A percentile compares a stretch with the other conserved stretches of the same genome.
These are phyloP conservation scores for Apiospora sp. DNA, from an alignment of 2,329 filamentous ascomycete genomes.

Conservation along the genomic window DNA sequence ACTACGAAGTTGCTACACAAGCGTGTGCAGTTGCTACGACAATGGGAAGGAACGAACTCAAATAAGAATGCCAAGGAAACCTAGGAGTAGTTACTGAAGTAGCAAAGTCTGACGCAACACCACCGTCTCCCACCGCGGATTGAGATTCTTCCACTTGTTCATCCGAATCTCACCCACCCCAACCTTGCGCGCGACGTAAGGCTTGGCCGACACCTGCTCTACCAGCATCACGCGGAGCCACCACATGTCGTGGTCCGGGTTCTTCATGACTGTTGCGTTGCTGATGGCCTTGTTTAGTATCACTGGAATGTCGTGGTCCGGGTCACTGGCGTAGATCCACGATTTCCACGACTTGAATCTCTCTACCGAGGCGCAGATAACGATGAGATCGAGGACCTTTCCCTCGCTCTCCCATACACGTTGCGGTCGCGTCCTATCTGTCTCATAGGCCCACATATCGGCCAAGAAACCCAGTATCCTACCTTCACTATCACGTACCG, in stretches of 20 bases:
- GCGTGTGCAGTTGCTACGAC: no score
- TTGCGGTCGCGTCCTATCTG: no score
- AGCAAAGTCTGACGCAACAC: slow-evolving; percentile 23
- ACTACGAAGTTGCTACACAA: no score
- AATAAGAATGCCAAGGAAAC: no score
- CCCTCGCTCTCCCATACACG: not conserved
- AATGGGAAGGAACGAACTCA: no score
- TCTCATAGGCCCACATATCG: not conserved
- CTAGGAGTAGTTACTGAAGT: no score
- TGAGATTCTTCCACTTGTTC: slow-evolving; percentile 30
- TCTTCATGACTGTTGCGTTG: no score
- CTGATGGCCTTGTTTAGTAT: no score
- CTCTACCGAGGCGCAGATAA: not conserved
- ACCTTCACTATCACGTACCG: not conserved
- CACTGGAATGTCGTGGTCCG: no score
- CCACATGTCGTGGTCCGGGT: not conserved
- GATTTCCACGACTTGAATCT: not conserved
- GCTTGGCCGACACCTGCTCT: slow-evolving; percentile 27
- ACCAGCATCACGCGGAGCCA: slow-evolving; percentile 30
- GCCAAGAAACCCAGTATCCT: not conserved
- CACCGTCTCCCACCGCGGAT: slow-evolving; percentile 29
- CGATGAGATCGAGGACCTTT: not conserved
- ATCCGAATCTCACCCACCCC: slow-evolving; percentile 26
- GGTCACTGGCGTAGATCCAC: not conserved
- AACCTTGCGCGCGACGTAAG: slow-evolving; percentile 31